A percentile compares a stretch with the other conserved stretches of the same genome.
phyloP scores from a whole-genome alignment of 257 asterid species.

The Plantago elongata region DNA sequence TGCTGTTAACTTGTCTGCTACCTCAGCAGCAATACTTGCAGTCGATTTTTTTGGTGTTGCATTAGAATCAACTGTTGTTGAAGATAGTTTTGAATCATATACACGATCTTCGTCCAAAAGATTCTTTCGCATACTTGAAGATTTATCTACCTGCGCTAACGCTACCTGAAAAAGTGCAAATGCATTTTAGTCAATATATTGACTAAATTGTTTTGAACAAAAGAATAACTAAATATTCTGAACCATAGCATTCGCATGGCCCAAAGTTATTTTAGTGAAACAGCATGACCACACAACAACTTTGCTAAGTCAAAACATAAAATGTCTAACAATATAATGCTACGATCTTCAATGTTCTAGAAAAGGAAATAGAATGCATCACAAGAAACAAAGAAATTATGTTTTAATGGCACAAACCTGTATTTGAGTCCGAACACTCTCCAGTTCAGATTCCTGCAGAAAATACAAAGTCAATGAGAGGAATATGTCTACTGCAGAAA shows the following conservation, averaged over 20 bases:
- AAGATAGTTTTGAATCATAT: slow-evolving; percentile 34
- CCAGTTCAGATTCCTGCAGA: slow-evolving; percentile 89
- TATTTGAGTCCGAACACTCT: slow-evolving; percentile 75
- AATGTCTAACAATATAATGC: not conserved
- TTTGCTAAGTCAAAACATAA: too few relatives aligned
- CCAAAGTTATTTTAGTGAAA: too few relatives aligned
- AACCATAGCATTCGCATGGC: not conserved
- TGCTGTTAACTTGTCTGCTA: slow-evolving; percentile 81
- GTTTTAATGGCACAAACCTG: slow-evolving; percentile 43
- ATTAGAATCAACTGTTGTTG: slow-evolving; percentile 24
- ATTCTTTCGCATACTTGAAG: slow-evolving; percentile 42
- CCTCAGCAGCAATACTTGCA: slow-evolving; percentile 81
- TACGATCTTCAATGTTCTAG: not conserved
- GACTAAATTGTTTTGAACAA: not conserved
- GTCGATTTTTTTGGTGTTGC: slow-evolving; percentile 55
- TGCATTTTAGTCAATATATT: not conserved
- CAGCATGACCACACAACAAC: too few relatives aligned
- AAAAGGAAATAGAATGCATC: not conserved
- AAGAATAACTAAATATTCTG: too few relatives aligned
- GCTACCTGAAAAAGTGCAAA: slow-evolving; percentile 52
- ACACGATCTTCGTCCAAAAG: slow-evolving; percentile 49
- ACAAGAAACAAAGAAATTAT: not conserved
- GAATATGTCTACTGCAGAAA: slow-evolving; percentile 10
- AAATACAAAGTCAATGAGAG: slow-evolving; percentile 1
- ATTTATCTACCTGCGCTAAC: slow-evolving; percentile 66